A percentile compares a stretch with the other conserved stretches of the same genome.
These are phyloP conservation scores for Myxozyma neglecta DNA, from an alignment of 805 yeast genomes.

Conservation along the genomic window DNA sequence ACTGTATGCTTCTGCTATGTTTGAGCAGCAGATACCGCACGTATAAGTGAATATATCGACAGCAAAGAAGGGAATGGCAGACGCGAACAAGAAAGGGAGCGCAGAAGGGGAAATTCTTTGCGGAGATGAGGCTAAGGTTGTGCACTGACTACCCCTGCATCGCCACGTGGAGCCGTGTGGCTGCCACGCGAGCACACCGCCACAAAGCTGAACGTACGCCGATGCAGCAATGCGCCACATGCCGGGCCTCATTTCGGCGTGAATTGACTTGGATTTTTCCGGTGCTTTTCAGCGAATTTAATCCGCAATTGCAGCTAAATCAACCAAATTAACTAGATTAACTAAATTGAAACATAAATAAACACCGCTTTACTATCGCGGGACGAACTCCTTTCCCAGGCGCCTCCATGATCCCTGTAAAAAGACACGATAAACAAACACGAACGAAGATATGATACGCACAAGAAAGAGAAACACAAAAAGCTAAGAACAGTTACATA, in stretches of 20 bases:
- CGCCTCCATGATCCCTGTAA: not conserved
- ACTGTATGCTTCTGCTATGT: not conserved
- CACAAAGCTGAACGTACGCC: not conserved
- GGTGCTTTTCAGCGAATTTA: too few species aligned
- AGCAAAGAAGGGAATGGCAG: not conserved
- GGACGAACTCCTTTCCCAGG: not conserved
- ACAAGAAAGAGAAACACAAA: not conserved
- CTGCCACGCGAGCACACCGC: constrained; percentile 13
- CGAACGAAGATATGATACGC: not conserved
- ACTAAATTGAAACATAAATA: too few species aligned
- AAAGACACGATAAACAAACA: not conserved
- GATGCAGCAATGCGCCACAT: not conserved
- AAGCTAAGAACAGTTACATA: not conserved
- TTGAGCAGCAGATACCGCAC: not conserved
- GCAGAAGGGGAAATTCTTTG: not conserved
- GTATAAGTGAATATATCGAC: not conserved
- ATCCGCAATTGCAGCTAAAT: too few species aligned
- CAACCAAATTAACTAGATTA: too few species aligned
- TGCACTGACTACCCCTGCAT: constrained; percentile 5
- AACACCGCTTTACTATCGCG: too few species aligned
- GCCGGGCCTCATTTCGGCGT: not conserved
- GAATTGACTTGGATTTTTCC: too few species aligned
- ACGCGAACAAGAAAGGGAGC: not conserved
- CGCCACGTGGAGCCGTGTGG: constrained; percentile 9
- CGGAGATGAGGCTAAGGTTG: not conserved